phyloP scores from a whole-genome alignment of 176 grass and related monocot species.

The Rhynchospora pubera region DNA sequence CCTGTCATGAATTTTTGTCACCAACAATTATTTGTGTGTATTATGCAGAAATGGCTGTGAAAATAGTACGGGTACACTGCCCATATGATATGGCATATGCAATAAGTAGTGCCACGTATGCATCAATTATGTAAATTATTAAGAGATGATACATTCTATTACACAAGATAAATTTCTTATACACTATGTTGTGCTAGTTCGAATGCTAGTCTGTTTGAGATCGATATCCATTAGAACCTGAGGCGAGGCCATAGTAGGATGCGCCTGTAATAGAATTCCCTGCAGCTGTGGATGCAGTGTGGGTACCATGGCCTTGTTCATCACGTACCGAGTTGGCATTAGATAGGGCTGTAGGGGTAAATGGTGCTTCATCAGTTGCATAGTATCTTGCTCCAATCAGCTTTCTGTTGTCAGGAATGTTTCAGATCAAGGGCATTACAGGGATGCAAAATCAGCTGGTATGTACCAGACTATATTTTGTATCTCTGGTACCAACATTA shows the following conservation, averaged over 20 bases:
- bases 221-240: background rate
- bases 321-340: slow-evolving; percentile 39
- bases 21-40: background rate
- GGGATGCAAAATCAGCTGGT: background rate
- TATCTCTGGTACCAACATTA: background rate
- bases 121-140: background rate
- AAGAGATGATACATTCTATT: background rate
- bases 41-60: background rate
- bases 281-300: slow-evolving; percentile 73
- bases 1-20: slow-evolving; percentile 25
- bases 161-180: background rate
- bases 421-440: background rate
- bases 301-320: slow-evolving; percentile 59
- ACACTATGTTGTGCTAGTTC: background rate
- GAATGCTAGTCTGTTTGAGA: background rate
- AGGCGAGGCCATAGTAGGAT: slow-evolving; percentile 71
- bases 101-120: background rate
- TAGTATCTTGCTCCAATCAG: slow-evolving; percentile 88
- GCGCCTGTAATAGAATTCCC: slow-evolving; percentile 39
- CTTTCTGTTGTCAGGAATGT: slow-evolving; percentile 39
- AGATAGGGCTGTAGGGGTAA: background rate
- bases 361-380: background rate
- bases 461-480: background rate
- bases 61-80: background rate
- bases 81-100: background rate